Percentiles rank a stretch among this genome's conserved stretches.
These are phyloP conservation scores for Botrytis sinoallii DNA, from an alignment of 2,329 filamentous ascomycete genomes.

Conservation along the genomic window DNA sequence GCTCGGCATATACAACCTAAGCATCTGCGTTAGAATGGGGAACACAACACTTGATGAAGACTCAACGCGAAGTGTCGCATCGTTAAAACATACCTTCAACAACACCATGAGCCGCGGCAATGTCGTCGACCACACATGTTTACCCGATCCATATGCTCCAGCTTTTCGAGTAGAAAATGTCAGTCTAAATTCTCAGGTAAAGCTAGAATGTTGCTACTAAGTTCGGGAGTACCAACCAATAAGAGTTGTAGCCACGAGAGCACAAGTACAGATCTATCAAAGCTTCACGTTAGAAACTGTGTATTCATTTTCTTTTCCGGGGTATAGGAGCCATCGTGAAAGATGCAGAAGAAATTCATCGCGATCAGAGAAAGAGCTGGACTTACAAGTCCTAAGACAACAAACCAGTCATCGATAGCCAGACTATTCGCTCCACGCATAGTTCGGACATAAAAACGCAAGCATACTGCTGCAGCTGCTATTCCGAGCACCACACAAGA, in stretches of 20 bases:
- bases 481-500: constrained; percentile 14
- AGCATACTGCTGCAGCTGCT: constrained; percentile 3
- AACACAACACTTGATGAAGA: neutral
- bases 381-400: constrained; percentile 12
- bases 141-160: constrained; percentile 8
- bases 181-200: neutral
- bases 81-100: constrained; percentile 2
- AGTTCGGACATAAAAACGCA: constrained; percentile 10
- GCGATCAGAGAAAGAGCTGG: neutral
- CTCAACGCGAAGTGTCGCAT: neutral
- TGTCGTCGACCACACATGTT: constrained; percentile 13
- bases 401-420: constrained; percentile 13
- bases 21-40: neutral
- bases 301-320: neutral
- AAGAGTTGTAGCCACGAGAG: constrained; percentile 8
- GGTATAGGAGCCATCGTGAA: neutral
- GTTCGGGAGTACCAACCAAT: constrained; percentile 5
- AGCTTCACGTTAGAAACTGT: neutral
- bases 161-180: constrained; percentile 6
- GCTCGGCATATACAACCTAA: constrained; percentile 10
- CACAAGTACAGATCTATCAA: neutral
- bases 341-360: neutral
- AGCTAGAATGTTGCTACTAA: neutral
- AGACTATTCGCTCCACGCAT: constrained; percentile 2
- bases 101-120: constrained; percentile 7